These are phyloP conservation scores for Xeromyces bisporus DNA, from an alignment of 495 filamentous ascomycete species.

Conservation along the genomic window DNA sequence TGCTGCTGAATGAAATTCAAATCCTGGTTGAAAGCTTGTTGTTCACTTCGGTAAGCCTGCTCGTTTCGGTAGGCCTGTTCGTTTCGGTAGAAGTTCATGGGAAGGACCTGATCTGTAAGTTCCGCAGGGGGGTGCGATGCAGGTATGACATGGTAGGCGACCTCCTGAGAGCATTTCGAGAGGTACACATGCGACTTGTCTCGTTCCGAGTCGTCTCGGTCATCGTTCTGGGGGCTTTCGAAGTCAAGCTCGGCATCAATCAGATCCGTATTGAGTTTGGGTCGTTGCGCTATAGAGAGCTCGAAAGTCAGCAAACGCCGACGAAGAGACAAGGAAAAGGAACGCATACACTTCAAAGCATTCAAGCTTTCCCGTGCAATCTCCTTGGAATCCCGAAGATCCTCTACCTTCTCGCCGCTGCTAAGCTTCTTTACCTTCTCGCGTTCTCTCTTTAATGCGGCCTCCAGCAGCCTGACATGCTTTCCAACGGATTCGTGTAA, in stretches of 20 bases:
- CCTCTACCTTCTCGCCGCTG: conserved; percentile 32
- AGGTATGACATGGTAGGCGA: conserved; percentile 38
- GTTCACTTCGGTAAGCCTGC: conserved; percentile 35
- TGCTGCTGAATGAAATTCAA: no score
- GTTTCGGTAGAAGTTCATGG: conserved; percentile 28
- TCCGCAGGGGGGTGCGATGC: conserved; percentile 30
- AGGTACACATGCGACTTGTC: conserved; percentile 35
- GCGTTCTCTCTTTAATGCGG: conserved; percentile 64
- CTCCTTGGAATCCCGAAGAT: conserved; percentile 25
- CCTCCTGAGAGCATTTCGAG: conserved; percentile 38
- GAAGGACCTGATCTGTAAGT: conserved; percentile 28
- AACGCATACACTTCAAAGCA: conserved; percentile 20
- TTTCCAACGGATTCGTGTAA: conserved; percentile 74
- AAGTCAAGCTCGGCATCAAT: conserved; percentile 26
- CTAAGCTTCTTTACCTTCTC: conserved; percentile 31
- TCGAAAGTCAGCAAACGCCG: neutral
- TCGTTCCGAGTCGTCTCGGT: conserved; percentile 37
- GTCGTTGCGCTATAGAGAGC: conserved; percentile 16
- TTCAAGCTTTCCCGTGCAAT: conserved; percentile 26
- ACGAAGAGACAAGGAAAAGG: neutral
- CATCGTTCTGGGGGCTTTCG: conserved; percentile 39
- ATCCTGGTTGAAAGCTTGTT: no score
- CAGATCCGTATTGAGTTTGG: conserved; percentile 22
- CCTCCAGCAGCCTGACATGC: conserved; percentile 81
- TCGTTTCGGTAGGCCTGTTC: conserved; percentile 33